A percentile compares a stretch with the other conserved stretches of the same genome.
Evolutionary conservation across 2,329 filamentous ascomycete genomes (phyloP).

Genomic region (Fusarium musae): DNA sequence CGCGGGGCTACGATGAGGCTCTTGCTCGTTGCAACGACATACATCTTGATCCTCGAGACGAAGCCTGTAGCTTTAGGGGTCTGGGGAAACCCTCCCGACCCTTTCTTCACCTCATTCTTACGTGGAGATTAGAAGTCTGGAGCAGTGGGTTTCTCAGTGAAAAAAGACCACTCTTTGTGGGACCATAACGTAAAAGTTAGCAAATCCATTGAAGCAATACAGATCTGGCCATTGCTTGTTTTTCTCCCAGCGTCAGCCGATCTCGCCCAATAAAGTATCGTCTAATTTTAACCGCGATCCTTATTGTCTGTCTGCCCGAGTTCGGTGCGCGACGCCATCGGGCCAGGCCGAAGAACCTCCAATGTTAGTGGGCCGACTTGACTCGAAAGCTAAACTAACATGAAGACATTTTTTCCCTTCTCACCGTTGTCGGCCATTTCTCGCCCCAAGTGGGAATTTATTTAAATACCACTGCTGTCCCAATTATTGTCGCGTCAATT

Average conservation of each 20-base stretch:
- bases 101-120: too few species aligned
- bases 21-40: neutral
- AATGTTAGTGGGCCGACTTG: conserved; percentile 22
- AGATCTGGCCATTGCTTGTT: conserved; percentile 15
- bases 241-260: neutral
- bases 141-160: neutral
- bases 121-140: conserved; percentile 16
- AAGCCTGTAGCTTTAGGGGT: neutral
- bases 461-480: neutral
- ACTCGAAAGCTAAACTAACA: neutral
- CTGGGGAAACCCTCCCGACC: conserved; percentile 10
- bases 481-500: neutral
- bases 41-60: too few species aligned
- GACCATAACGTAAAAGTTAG: conserved; percentile 39
- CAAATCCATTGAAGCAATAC: conserved; percentile 20
- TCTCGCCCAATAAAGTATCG: neutral
- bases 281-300: neutral
- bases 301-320: neutral
- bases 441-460: neutral
- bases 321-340: conserved; percentile 32
- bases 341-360: neutral
- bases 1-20: conserved; percentile 12
- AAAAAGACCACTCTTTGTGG: conserved; percentile 6
- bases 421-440: conserved; percentile 12
- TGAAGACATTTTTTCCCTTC: neutral